A percentile compares a stretch with the other conserved stretches of the same genome.
Evolutionary conservation across 768 basidiomycete species (phyloP).

Genomic region (Sporobolomyces pararoseus): DNA sequence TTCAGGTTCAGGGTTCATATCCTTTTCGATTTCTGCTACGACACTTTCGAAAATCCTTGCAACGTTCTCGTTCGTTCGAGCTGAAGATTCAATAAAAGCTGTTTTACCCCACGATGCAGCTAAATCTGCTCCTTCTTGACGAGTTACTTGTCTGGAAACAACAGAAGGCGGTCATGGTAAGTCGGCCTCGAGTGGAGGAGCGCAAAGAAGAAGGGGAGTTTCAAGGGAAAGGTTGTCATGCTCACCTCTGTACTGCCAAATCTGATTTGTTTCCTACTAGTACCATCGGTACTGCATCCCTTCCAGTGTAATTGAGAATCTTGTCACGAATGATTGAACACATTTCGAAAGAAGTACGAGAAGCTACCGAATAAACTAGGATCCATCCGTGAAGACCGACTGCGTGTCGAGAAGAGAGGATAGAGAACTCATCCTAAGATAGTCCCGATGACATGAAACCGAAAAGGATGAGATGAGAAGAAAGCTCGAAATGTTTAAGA

Average conservation of each 20-base stretch:
- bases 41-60: slow-evolving; percentile 41
- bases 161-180: too few species aligned
- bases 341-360: slow-evolving; percentile 88
- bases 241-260: slow-evolving; percentile 63
- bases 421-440: slow-evolving; percentile 93
- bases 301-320: slow-evolving; percentile 80
- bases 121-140: slow-evolving; percentile 41
- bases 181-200: too few species aligned
- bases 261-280: slow-evolving; percentile 92
- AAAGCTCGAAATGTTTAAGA: too few species aligned
- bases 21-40: slow-evolving; percentile 45
- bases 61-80: slow-evolving; percentile 46
- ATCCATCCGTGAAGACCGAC: slow-evolving; percentile 90
- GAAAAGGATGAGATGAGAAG: slow-evolving; percentile 1
- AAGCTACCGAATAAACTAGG: slow-evolving; percentile 90
- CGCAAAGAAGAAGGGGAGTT: not conserved
- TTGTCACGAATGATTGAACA: slow-evolving; percentile 88
- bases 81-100: slow-evolving; percentile 44
- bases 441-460: slow-evolving; percentile 57
- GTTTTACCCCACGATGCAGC: slow-evolving; percentile 39
- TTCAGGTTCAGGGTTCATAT: slow-evolving; percentile 37
- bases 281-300: slow-evolving; percentile 80
- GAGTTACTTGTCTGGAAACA: slow-evolving; percentile 40
- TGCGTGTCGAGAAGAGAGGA: slow-evolving; percentile 86
- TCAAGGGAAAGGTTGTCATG: not conserved